These are phyloP conservation scores for Cardamine resedifolia DNA, from an alignment of 345 rosid genomes.

Conservation along the genomic window DNA sequence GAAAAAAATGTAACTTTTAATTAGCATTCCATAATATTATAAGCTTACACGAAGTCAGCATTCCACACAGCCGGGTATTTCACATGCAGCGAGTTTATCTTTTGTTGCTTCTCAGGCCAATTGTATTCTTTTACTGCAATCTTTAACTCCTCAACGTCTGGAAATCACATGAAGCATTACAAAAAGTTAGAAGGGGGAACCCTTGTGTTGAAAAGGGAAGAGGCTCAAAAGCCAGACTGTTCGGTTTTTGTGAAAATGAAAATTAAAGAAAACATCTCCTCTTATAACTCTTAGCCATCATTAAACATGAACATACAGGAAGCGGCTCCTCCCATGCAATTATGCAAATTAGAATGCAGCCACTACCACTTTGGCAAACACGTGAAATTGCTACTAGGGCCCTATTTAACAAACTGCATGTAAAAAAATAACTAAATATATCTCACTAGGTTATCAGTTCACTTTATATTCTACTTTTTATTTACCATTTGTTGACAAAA, in stretches of 20 bases:
- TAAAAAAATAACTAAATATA: background rate
- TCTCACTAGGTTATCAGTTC: constrained; percentile 8
- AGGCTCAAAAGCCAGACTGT: constrained; percentile 10
- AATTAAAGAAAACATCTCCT: constrained; percentile 1
- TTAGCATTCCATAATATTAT: background rate
- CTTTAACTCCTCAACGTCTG: constrained; percentile 83
- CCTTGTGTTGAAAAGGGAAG: constrained; percentile 13
- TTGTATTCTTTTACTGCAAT: constrained; percentile 57
- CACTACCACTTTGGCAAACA: constrained; percentile 7
- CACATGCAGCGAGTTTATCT: constrained; percentile 58
- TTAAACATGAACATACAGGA: constrained; percentile 10
- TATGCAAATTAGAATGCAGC: background rate
- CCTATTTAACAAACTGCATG: background rate
- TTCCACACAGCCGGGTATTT: constrained; percentile 66
- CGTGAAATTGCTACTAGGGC: background rate
- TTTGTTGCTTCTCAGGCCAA: constrained; percentile 70
- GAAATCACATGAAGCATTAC: constrained; percentile 23
- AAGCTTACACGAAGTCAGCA: constrained; percentile 56
- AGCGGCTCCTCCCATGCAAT: background rate
- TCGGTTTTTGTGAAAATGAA: background rate
- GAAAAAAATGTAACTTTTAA: background rate
- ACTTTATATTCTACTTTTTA: background rate
- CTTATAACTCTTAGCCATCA: constrained; percentile 21
- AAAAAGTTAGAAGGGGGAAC: constrained; percentile 25
- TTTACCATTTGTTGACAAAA: background rate